Base-by-base conservation (phyloP, 139 green algal species). In the Chlamydomonas schloesseri region DNA sequence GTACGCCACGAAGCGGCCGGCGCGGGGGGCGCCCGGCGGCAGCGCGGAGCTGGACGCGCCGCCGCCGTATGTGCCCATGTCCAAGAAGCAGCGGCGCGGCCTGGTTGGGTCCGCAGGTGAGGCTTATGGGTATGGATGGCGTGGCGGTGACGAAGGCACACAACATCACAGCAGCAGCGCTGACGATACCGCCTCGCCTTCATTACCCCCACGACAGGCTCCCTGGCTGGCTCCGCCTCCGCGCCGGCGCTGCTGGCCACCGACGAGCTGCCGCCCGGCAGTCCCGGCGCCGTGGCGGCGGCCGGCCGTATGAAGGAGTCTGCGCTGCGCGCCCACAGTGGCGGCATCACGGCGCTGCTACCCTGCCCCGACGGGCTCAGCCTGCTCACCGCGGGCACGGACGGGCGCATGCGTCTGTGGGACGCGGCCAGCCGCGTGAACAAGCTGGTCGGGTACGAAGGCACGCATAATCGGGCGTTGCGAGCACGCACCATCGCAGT, bases 351-450 rank as follows among this genome's bases (percentile, higher is more conserved):
- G 18, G 89, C 86, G 29, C 71, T 98, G 26, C 77, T 90, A 79
- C 88, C 89, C 1, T 96, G 91, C 1, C 88, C 91, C 11, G 90
- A 98, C 73, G 96, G 94, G 0, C 83, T 95, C 28, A 84, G 90
- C 81, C 92, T 91, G 77, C 37, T 98, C 8, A 95, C 86, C 57
- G 91, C 92, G n/a, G 96, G 94, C 60, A 94, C 90, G 3, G 96
- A 98, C 89, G 90, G 89, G n/a, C 88, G 90, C 0, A 57, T 98
- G 65, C 87, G 94, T 29, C 91, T 98, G 70, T 98, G 96, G 96
- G 95, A 98, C 86, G 81, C 88, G 26, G 11, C 71, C 36, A 79
- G 33, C 31, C 79, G 86, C 14, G 69, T 91, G 31, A 93, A 98
- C 87, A 46, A 76, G 73, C 90, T 98, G 58, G 92, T 97, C 6